phyloP scores from a whole-genome alignment of 2,329 filamentous ascomycete species.

The Aspergillus niger region DNA sequence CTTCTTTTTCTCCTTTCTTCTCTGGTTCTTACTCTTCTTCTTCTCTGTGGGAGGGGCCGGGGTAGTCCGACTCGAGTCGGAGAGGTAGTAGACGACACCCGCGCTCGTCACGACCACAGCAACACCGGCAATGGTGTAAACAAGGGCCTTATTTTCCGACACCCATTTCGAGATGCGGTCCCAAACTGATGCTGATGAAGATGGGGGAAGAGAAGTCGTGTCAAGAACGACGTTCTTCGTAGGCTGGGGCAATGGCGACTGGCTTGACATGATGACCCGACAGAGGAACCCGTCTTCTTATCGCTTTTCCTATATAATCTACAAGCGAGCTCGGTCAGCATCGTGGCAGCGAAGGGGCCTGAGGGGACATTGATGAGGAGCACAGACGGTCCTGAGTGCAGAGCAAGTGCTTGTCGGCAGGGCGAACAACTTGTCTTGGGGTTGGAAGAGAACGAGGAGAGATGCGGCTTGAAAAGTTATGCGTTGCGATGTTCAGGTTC shows the following conservation, averaged over 20 bases:
- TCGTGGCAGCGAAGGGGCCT: not conserved
- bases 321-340: not conserved
- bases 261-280: constrained; percentile 44
- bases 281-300: constrained; percentile 19
- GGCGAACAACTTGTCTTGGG: constrained; percentile 19
- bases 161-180: constrained; percentile 89
- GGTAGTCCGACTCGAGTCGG: constrained; percentile 52
- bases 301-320: constrained; percentile 18
- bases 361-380: not conserved
- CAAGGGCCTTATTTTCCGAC: constrained; percentile 90
- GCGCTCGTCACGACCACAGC: constrained; percentile 89
- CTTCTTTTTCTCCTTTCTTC: constrained; percentile 69
- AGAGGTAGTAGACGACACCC: constrained; percentile 88
- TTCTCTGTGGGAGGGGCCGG: constrained; percentile 48
- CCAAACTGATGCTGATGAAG: constrained; percentile 72
- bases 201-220: constrained; percentile 44
- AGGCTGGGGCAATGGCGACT: constrained; percentile 39
- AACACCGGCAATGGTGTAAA: constrained; percentile 94
- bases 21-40: constrained; percentile 87
- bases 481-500: constrained; percentile 26
- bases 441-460: constrained; percentile 31
- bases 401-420: constrained; percentile 18
- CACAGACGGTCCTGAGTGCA: constrained; percentile 26
- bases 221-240: constrained; percentile 43
- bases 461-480: constrained; percentile 41